Evolutionary conservation across 805 yeast genomes (phyloP), one percentile per base, ranked within the genome.

Genomic region (Pichia heedii): DNA sequence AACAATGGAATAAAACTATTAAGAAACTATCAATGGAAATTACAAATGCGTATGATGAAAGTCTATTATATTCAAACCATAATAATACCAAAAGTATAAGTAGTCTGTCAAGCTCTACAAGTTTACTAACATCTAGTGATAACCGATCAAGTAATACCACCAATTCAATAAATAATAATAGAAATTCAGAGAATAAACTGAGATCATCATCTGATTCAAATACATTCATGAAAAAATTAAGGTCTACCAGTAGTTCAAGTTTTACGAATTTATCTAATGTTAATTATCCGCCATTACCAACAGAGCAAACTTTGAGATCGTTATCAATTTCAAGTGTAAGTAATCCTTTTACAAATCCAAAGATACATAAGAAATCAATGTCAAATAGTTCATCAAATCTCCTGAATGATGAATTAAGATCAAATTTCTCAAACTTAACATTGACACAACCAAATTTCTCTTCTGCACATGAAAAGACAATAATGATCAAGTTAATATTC

Each of bases 1-100:
- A 73, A 45, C 90, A 82, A 60, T 93, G 97, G 97, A 86, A 77
- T 46, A 59, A 67, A 2, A 75, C 87, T 48, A 69, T 84, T 49
- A 73, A 79, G 46, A 63, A 60, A 38, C 61, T 78, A 42, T 72
- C 65, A 3, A 36, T 33, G 7, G 45, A 37, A 9, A 20, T 15
- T 13, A 13, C 30, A 16, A 11, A 13, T 11, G 32, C 13, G 16
- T 29, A 18, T 11, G 36, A 18, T 9, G 12, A 16, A 10, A 41
- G 32, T n/a, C 39, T 36, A 3, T 19, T 36, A 32, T 35, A 19
- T 42, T 48, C 22, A 36, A 50, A 16, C 19, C 49, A 39, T 46
- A 41, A 36, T 35, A 47, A 40, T 33, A 30, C 44, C 19, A 41
- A 40, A 27, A 45, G 49, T 32, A 19, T 47, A 24, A 45, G 44